A percentile compares a stretch with the other conserved stretches of the same genome.
Conservation (phyloP, 257 asterid species). For the Marsdenia floribunda region DNA sequence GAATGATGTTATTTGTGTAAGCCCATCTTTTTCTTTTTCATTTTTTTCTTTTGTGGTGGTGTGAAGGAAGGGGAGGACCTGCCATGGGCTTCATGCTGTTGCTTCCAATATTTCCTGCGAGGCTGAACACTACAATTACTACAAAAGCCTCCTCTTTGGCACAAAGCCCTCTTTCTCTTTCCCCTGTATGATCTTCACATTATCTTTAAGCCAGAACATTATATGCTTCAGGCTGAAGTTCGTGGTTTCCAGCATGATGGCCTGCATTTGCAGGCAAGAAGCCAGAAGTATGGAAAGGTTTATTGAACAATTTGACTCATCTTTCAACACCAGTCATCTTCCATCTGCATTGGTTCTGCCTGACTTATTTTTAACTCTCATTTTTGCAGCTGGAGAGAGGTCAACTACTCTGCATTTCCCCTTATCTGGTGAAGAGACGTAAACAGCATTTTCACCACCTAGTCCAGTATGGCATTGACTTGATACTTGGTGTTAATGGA, state of each 20-base stretch:
- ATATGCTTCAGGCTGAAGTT: slow-evolving; percentile 68
- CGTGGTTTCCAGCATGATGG: slow-evolving; percentile 94
- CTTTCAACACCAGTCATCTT: neutral
- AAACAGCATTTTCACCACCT: slow-evolving; percentile 84
- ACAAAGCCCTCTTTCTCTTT: neutral
- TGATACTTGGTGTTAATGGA: slow-evolving; percentile 89
- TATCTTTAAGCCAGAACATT: neutral
- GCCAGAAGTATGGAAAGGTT: slow-evolving; percentile 97
- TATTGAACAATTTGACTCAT: slow-evolving; percentile 2
- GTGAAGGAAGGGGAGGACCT: neutral
- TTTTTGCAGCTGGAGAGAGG: slow-evolving; percentile 75
- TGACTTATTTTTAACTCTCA: neutral
- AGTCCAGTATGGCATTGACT: slow-evolving; percentile 69
- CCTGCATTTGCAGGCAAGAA: slow-evolving; percentile 85
- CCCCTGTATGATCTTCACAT: neutral
- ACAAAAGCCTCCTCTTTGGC: neutral
- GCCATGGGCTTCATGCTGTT: slow-evolving; percentile 1
- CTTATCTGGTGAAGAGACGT: slow-evolving; percentile 84
- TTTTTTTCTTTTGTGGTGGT: neutral
- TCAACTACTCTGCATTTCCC: slow-evolving; percentile 62
- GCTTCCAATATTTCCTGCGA: neutral
- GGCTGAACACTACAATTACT: neutral
- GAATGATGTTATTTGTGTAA: slow-evolving; percentile 87
- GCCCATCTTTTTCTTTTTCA: slow-evolving; percentile 23
- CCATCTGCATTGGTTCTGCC: slow-evolving; percentile 4